Conservation (phyloP, 1,284 basidiomycete genomes). For the Microbotryomycetes sp. region DNA sequence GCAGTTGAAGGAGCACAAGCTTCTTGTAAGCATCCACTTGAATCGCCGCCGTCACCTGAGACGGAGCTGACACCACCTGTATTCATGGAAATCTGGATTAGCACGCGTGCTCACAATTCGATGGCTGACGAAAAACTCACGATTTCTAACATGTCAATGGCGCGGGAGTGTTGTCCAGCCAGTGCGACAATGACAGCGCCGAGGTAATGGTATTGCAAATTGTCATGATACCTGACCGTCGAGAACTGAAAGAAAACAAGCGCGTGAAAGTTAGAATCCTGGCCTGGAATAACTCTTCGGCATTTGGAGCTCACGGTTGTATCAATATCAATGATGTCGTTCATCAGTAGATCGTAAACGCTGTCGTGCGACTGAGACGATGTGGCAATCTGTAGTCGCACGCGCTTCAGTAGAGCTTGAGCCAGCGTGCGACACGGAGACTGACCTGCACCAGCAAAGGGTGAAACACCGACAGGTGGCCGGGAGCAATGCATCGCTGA, state of each 20-base stretch:
- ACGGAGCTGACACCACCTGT: conserved; percentile 59
- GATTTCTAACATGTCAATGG: conserved; percentile 68
- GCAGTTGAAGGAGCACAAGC: conserved; percentile 64
- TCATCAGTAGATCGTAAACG: conserved; percentile 6
- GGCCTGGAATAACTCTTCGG: neutral
- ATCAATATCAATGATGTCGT: conserved; percentile 31
- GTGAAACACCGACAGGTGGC: conserved; percentile 63
- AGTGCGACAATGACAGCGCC: conserved; percentile 59
- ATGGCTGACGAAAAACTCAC: conserved; percentile 37
- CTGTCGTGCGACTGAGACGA: conserved; percentile 1
- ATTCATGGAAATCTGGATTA: neutral
- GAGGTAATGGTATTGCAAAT: conserved; percentile 67
- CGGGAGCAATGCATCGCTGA: conserved; percentile 53
- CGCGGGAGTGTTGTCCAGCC: conserved; percentile 57
- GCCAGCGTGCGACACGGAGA: neutral
- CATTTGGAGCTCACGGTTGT: conserved; percentile 12
- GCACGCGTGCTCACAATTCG: neutral
- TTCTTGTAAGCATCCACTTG: conserved; percentile 83
- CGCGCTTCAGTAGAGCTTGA: neutral
- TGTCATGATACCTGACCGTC: conserved; percentile 60
- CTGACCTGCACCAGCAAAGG: conserved; percentile 51
- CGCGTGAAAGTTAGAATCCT: neutral
- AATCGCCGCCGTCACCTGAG: conserved; percentile 57
- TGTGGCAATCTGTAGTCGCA: neutral
- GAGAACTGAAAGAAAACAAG: conserved; percentile 18